Base-by-base conservation (phyloP, 129 eudicot genomes). In the Flaveria linearis region DNA sequence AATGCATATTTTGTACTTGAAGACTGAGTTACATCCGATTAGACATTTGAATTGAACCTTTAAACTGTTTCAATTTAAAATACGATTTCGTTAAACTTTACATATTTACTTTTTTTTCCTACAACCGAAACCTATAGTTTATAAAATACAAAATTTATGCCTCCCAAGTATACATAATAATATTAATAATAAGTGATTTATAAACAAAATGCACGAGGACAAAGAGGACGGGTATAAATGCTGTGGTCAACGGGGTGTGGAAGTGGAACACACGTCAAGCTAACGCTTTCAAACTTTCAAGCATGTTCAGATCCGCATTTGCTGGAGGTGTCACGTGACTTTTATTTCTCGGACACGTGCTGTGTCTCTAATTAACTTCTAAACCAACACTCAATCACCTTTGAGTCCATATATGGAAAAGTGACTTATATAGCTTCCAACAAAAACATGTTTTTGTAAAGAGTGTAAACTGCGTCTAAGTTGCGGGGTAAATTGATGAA, bases 201-300 rank as follows among this genome's bases (percentile, higher is more conserved):
- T 8, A 18, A 2, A 56, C 1, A 18, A 56, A 0, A 25, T 25
- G 26, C 4, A 11, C 6, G 63, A 25, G 39, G 52, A 33, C 33
- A 33, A 20, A 20, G 49, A 45, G 22, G 68, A 16, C 25, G 2
- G 26, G 43, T 58, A 43, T 15, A 67, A 73, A 42, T 17, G 63
- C 3, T 9, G 0, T 8, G 14, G 50, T 45, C 50, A 45, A 45
- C 13, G 50, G 50, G 9, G 15, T 26, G 46, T 7, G 56, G 12
- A 7, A 14, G 79, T 62, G 80, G 73, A 65, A 65, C 66, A 76
- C 73, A 76, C 80, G 80, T 76, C 80, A 76, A 76, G 65, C 23
- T 76, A 50, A 63, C 62, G 65, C 51, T 39, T 49, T 76, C 65
- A 30, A 12, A 63, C 36, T 30, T 65, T 33, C 14, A 76, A 33